A percentile compares a stretch with the other conserved stretches of the same genome.
Conservation (phyloP, 176 grass and related monocot genomes). For the Cenchrus americanus region DNA sequence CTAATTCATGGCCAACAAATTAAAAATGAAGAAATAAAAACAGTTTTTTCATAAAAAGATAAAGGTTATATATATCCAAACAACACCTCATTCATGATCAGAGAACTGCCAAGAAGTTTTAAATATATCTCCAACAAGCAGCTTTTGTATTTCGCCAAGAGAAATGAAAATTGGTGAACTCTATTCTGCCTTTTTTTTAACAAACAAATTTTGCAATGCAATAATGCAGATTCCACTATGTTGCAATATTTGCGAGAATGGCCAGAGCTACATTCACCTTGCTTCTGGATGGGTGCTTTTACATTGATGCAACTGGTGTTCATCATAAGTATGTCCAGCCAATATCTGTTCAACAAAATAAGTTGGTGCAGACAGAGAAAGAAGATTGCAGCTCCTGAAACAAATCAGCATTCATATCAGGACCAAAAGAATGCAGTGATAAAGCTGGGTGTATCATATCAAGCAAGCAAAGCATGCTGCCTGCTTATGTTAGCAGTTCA, state of each 20-base stretch:
- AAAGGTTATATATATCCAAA: not conserved
- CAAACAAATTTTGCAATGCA: constrained; percentile 7
- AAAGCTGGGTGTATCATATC: constrained; percentile 59
- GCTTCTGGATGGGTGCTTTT: constrained; percentile 68
- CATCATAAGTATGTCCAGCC: constrained; percentile 48
- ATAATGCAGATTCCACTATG: constrained; percentile 55
- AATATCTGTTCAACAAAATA: constrained; percentile 60
- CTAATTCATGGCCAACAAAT: not conserved
- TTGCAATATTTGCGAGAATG: constrained; percentile 62
- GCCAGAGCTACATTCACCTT: constrained; percentile 61
- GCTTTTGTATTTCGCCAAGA: not conserved
- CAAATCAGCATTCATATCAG: constrained; percentile 19
- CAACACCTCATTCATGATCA: not conserved
- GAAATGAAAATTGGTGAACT: not conserved
- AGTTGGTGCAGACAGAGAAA: constrained; percentile 48
- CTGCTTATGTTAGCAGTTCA: constrained; percentile 63
- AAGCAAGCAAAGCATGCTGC: constrained; percentile 75
- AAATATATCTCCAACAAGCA: not conserved
- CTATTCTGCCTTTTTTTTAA: constrained; percentile 23
- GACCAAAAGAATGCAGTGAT: constrained; percentile 43
- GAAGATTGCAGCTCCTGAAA: constrained; percentile 38
- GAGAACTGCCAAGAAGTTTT: not conserved
- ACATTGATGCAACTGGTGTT: constrained; percentile 63
- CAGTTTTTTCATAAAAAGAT: not conserved
- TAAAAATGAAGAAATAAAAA: not conserved